phyloP scores from a whole-genome alignment of 441 rosid genomes.

The Corymbia citriodora region DNA sequence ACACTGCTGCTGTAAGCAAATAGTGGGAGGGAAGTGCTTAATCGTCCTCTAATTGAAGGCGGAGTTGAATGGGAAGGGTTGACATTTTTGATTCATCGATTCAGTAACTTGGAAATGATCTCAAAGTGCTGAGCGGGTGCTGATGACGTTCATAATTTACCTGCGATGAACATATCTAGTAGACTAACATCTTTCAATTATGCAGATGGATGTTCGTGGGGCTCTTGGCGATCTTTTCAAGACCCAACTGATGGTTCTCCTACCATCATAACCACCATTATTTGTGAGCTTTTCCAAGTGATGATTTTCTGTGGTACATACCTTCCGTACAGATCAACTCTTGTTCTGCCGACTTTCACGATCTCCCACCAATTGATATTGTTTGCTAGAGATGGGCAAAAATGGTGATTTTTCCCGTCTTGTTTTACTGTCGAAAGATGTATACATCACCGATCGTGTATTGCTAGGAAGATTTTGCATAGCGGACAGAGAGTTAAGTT shows the following conservation, averaged over 20 bases:
- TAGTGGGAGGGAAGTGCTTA: background rate
- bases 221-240: constrained; percentile 89
- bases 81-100: background rate
- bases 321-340: background rate
- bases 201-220: constrained; percentile 95
- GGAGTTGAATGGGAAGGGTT: background rate
- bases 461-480: background rate
- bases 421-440: background rate
- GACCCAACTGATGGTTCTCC: constrained; percentile 75
- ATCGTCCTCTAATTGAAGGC: background rate
- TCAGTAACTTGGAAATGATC: background rate
- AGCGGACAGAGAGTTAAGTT: background rate
- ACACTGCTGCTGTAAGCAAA: background rate
- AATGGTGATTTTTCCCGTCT: background rate
- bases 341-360: background rate
- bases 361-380: background rate
- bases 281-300: background rate
- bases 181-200: background rate
- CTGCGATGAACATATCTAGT: background rate
- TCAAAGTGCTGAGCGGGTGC: background rate
- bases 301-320: background rate
- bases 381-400: background rate
- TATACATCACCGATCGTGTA: background rate
- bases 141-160: background rate
- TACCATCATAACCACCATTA: constrained; percentile 26